Evolutionary conservation across 2,329 filamentous ascomycete genomes (phyloP), one percentile per base, ranked within the genome.

Genomic region (Pseudocercospora macadamiae): DNA sequence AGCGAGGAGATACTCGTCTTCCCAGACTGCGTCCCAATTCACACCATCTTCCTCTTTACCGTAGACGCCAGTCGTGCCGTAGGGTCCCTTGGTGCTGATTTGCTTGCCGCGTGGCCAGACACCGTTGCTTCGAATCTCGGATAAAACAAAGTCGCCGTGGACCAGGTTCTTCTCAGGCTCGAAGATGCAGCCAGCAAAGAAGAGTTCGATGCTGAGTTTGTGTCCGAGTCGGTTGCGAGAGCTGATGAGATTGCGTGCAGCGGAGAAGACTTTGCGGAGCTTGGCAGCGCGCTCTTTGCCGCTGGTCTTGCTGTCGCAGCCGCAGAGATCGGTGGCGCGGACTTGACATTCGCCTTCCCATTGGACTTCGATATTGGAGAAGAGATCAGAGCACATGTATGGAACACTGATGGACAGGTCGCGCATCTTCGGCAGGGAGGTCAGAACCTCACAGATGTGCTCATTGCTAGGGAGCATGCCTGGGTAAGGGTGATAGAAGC

Each of bases 171-270:
- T 74, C 47, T 74, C 74, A 0, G 79, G 79, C 57, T 81, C 77
- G 67, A 82, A 82, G 64, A 82, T 81, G 70, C 76, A 79, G 59
- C 79, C 78, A 2, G 77, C 77, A 65, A 80, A 81, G 74, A 82
- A 82, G 25, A 82, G 69, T 64, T 82, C 79, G 47, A 81, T 72
- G 55, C 75, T 75, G 1, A 82, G 73, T 23, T 76, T 71, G 21
- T 70, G 66, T 58, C 73, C 73, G 10, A 74, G 61, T 2, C 70
- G 72, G 3, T 72, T 71, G 25, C 76, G 76, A 4, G 70, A 67
- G 14, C 66, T 63, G 45, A 79, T 76, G 26, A 82, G 73, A 5
- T 56, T 58, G 36, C 79, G 77, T 10, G 77, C 76, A 42, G 77
- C 70, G 42, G 73, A 62, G 18, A 81, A 75, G 16, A 78, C 61